A percentile compares a stretch with the other conserved stretches of the same genome.
Conservation (phyloP, 208 protist species). For the Wallacemonas collosoma region DNA sequence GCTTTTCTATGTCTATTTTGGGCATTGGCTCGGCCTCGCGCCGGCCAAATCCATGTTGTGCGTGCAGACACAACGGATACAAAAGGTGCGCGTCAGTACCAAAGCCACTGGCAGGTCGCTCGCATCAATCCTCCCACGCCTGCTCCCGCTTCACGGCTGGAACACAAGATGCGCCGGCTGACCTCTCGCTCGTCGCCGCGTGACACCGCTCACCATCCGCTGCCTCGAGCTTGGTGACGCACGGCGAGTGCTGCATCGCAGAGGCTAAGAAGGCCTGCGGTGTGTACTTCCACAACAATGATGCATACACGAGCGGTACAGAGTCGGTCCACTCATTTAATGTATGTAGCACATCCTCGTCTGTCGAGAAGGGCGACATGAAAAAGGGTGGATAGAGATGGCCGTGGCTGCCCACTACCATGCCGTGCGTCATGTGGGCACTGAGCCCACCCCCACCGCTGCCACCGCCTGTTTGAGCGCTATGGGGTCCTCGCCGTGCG, state of each 20-base stretch:
- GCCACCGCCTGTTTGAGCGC: not conserved
- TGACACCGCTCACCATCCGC: not conserved
- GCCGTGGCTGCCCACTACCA: slow-evolving; percentile 26
- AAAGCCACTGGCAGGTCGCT: no score
- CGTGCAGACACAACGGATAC: no score
- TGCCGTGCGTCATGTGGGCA: not conserved
- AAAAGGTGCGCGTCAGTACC: no score
- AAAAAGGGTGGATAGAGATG: slow-evolving; percentile 33
- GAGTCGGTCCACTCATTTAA: slow-evolving; percentile 68
- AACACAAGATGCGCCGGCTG: not conserved
- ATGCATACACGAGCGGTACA: slow-evolving; percentile 64
- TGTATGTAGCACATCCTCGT: slow-evolving; percentile 70
- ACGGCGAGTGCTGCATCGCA: slow-evolving; percentile 23
- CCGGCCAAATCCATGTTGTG: no score
- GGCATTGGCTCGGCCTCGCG: no score
- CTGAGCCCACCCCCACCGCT: not conserved
- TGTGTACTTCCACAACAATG: slow-evolving; percentile 76
- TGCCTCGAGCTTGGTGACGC: not conserved
- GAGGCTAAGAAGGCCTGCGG: slow-evolving; percentile 49
- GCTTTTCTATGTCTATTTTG: no score
- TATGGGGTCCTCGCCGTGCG: slow-evolving; percentile 11
- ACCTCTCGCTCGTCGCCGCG: no score
- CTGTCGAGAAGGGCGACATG: slow-evolving; percentile 66
- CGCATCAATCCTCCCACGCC: not conserved
- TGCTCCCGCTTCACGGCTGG: slow-evolving; percentile 9